Evolutionary conservation across 2,329 filamentous ascomycete species (phyloP).

Genomic region (Lasiodiplodia sp.): DNA sequence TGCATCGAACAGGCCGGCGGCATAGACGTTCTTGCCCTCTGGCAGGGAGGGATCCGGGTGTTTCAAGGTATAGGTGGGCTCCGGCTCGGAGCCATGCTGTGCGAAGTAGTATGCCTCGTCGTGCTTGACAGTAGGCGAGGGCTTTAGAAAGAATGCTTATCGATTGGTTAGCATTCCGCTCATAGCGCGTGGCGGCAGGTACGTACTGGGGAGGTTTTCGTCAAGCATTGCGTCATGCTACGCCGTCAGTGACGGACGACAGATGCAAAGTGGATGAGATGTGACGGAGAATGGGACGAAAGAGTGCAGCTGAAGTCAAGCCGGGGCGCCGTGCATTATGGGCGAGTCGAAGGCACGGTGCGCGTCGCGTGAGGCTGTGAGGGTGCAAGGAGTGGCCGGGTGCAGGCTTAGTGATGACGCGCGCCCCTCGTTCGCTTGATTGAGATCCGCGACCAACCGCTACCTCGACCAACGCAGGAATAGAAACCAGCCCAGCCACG

Average conservation of each 20-base stretch:
- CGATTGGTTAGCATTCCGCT: constrained; percentile 48
- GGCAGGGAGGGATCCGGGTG: constrained; percentile 75
- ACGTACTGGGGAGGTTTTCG: constrained; percentile 82
- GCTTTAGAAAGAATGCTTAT: constrained; percentile 66
- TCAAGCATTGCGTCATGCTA: constrained; percentile 72
- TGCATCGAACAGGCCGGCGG: constrained; percentile 82
- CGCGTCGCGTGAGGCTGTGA: constrained; percentile 28
- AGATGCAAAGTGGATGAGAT: background rate
- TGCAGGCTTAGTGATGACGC: constrained; percentile 26
- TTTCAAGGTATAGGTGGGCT: constrained; percentile 80
- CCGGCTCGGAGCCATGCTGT: constrained; percentile 81
- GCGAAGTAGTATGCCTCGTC: constrained; percentile 63
- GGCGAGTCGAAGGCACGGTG: background rate
- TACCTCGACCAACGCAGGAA: background rate
- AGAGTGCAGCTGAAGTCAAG: constrained; percentile 1
- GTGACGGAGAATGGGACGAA: constrained; percentile 4
- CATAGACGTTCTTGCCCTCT: constrained; percentile 81
- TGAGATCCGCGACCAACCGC: constrained; percentile 12
- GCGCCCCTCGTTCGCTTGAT: constrained; percentile 11
- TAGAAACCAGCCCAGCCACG: constrained; percentile 11
- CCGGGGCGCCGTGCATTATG: constrained; percentile 6
- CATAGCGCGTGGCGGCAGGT: constrained; percentile 37
- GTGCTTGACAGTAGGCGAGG: constrained; percentile 59
- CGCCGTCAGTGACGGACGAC: background rate
- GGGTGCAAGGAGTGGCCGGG: constrained; percentile 13